Percentiles rank a stretch among this genome's conserved stretches.
These are phyloP conservation scores for Triticum turgidum DNA, from an alignment of 176 grass and related monocot species.

Conservation along the genomic window DNA sequence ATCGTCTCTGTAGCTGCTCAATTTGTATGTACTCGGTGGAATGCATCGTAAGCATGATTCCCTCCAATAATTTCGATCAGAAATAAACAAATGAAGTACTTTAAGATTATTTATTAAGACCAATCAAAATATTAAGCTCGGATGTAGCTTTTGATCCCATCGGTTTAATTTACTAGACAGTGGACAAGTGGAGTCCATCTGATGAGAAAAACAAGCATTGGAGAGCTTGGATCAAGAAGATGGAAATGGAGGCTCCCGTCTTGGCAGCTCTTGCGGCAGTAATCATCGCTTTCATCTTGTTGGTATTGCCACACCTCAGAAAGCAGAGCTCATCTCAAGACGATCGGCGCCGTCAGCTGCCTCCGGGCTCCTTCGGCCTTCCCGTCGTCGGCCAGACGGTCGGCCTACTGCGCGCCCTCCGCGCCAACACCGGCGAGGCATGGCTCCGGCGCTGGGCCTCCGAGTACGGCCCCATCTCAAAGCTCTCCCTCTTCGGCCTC, in stretches of 20 bases:
- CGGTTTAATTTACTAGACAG: no score
- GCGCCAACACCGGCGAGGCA: slow-evolving; percentile 37
- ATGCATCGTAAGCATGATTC: no score
- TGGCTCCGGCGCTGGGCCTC: slow-evolving; percentile 5
- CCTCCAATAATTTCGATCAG: no score
- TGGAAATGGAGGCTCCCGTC: background rate
- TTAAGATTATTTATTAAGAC: no score
- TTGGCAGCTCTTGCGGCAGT: background rate
- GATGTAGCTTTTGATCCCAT: no score
- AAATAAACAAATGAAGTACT: no score
- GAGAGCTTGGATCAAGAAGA: background rate
- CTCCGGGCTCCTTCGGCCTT: slow-evolving; percentile 10
- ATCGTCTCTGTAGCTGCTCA: no score
- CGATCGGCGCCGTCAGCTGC: background rate
- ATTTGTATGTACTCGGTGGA: no score
- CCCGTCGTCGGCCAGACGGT: slow-evolving; percentile 40
- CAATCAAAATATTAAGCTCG: no score
- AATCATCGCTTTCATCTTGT: background rate
- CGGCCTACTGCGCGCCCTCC: slow-evolving; percentile 26
- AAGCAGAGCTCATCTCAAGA: background rate
- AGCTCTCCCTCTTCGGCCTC: slow-evolving; percentile 36
- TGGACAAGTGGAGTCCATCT: no score
- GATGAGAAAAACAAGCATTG: background rate
- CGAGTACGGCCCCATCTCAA: slow-evolving; percentile 22
- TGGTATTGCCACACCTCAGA: background rate